Evolutionary conservation across 169 alveolate genomes (phyloP).

Genomic region (Plasmodium vivax): DNA sequence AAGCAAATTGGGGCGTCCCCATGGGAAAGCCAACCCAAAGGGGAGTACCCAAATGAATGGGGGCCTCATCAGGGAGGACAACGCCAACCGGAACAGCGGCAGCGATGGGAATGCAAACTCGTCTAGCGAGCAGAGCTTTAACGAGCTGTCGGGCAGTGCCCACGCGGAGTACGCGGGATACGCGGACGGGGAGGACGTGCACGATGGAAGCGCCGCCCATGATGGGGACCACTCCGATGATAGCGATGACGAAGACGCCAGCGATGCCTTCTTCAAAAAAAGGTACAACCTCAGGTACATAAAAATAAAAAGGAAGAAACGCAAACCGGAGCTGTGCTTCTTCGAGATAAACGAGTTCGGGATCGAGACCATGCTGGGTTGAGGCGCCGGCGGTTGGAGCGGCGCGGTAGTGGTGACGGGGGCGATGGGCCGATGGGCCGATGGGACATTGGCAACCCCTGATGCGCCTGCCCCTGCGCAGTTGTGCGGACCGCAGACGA

Average conservation of each 20-base stretch:
- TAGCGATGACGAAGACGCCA: background rate
- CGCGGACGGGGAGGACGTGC: no score
- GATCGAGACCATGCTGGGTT: constrained; percentile 19
- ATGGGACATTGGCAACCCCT: background rate
- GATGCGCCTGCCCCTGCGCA: background rate
- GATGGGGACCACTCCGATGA: background rate
- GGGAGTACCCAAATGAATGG: no score
- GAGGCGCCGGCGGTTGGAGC: background rate
- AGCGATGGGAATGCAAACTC: background rate
- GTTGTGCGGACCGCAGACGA: background rate
- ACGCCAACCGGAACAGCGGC: background rate
- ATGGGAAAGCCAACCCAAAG: background rate
- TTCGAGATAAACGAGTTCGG: constrained; percentile 59
- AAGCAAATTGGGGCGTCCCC: background rate
- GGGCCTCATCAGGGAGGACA: background rate
- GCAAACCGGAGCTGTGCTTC: constrained; percentile 12
- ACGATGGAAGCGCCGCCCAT: background rate
- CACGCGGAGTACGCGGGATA: no score
- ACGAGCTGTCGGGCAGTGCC: background rate
- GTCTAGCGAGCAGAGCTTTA: constrained; percentile 33
- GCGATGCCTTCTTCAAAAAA: constrained; percentile 16
- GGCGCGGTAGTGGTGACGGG: background rate
- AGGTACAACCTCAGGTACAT: constrained; percentile 57
- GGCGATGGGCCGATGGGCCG: background rate
- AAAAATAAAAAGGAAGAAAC: constrained; percentile 16